These are phyloP conservation scores for Penicillium fuscoglaucum DNA, from an alignment of 2,329 filamentous ascomycete species.

Conservation along the genomic window DNA sequence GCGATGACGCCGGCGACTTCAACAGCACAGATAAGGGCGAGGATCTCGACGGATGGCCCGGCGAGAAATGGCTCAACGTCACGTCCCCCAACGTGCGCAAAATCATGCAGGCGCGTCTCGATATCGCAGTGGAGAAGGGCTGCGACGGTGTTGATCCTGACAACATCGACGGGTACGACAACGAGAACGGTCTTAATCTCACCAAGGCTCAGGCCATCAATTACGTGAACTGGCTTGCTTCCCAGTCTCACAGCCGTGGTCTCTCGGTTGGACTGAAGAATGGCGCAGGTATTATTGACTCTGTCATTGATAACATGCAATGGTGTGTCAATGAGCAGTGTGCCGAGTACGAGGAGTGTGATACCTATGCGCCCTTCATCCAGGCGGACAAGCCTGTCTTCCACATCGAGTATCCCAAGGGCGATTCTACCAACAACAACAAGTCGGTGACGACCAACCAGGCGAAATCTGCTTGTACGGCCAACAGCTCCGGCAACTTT, in stretches of 20 bases:
- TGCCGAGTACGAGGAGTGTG: constrained; percentile 60
- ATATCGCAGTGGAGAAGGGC: constrained; percentile 60
- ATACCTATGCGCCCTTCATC: constrained; percentile 59
- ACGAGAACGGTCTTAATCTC: constrained; percentile 62
- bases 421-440: constrained; percentile 42
- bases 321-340: constrained; percentile 74
- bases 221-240: constrained; percentile 62
- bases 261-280: constrained; percentile 70
- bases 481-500: constrained; percentile 52
- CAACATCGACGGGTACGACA: constrained; percentile 68
- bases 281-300: constrained; percentile 58
- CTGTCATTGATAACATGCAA: constrained; percentile 55
- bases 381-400: constrained; percentile 66
- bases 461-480: constrained; percentile 50
- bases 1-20: constrained; percentile 60
- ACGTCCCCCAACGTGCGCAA: constrained; percentile 58
- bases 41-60: constrained; percentile 62
- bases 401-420: constrained; percentile 69
- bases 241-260: constrained; percentile 54
- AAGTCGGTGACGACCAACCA: constrained; percentile 34
- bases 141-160: constrained; percentile 71
- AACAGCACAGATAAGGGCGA: constrained; percentile 57
- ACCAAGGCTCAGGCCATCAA: constrained; percentile 58
- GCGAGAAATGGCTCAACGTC: constrained; percentile 67
- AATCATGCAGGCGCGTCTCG: constrained; percentile 64